Conservation (phyloP, 208 protist genomes). For the Vickermania ingenoplastis region DNA sequence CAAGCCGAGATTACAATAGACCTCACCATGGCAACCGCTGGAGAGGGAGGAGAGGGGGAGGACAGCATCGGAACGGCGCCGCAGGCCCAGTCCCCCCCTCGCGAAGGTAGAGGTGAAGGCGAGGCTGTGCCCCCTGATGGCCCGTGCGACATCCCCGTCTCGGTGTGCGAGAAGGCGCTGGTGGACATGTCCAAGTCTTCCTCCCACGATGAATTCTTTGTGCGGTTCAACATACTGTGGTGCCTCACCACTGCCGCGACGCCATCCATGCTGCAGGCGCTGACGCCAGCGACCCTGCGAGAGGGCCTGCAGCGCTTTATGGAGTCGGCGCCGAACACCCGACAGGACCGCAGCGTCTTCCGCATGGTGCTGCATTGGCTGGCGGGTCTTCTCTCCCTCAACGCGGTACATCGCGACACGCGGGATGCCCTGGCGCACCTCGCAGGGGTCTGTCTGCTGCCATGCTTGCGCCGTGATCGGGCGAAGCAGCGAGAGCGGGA, state of each 20-base stretch:
- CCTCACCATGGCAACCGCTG: not conserved
- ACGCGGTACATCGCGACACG: constrained; percentile 7
- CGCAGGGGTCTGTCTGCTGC: constrained; percentile 24
- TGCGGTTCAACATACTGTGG: constrained; percentile 52
- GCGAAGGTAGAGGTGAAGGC: no score
- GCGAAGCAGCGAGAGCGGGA: constrained; percentile 2
- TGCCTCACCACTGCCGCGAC: constrained; percentile 52
- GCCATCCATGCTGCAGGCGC: constrained; percentile 13
- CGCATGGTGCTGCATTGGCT: constrained; percentile 56
- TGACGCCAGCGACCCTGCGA: constrained; percentile 21
- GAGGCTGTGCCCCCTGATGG: no score
- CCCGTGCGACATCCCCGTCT: constrained; percentile 20
- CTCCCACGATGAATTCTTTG: constrained; percentile 62
- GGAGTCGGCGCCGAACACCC: constrained; percentile 26
- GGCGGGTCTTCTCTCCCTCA: constrained; percentile 29
- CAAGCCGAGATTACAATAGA: not conserved
- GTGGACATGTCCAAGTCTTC: constrained; percentile 18
- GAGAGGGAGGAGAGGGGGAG: constrained; percentile 11
- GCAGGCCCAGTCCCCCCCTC: not conserved
- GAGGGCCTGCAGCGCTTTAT: constrained; percentile 45
- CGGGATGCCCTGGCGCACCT: constrained; percentile 23
- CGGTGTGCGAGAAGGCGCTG: constrained; percentile 18
- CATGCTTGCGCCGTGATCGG: constrained; percentile 26
- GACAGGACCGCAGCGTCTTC: constrained; percentile 63
- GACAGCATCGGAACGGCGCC: constrained; percentile 28